Conservation (phyloP, 805 yeast genomes). For the Vanderwaltozyma polyspora region DNA sequence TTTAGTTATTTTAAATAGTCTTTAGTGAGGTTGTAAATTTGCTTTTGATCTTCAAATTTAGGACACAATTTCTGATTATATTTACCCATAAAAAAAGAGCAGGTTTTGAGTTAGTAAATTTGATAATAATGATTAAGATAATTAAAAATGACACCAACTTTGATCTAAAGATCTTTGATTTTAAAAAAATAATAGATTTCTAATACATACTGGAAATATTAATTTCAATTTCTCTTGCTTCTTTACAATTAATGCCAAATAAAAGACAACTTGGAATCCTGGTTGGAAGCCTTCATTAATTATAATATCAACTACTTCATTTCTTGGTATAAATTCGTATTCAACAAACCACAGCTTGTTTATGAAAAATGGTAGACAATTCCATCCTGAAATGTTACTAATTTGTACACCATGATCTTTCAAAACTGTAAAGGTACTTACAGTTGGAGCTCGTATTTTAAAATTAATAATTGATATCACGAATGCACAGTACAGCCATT, state of each 20-base stretch:
- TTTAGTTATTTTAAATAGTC: slow-evolving; percentile 5
- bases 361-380: slow-evolving; percentile 13
- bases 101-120: no score
- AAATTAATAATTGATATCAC: neutral
- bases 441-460: slow-evolving; percentile 10
- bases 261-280: slow-evolving; percentile 54
- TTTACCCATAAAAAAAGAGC: no score
- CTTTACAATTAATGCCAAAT: slow-evolving; percentile 48
- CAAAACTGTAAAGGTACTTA: slow-evolving; percentile 16
- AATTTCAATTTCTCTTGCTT: slow-evolving; percentile 24
- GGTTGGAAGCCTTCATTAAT: slow-evolving; percentile 62
- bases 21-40: slow-evolving; percentile 16
- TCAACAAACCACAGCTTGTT: slow-evolving; percentile 7
- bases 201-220: slow-evolving; percentile 24
- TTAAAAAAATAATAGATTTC: no score
- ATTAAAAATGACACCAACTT: no score
- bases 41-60: slow-evolving; percentile 15
- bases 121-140: no score
- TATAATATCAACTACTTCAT: slow-evolving; percentile 48
- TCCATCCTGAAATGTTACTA: slow-evolving; percentile 12
- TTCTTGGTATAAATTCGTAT: slow-evolving; percentile 42
- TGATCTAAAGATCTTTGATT: no score
- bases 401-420: slow-evolving; percentile 21
- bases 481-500: neutral
- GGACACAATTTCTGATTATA: slow-evolving; percentile 11